phyloP scores from a whole-genome alignment of 2,329 filamentous ascomycete species.

The Ambrosiella beaveri region DNA sequence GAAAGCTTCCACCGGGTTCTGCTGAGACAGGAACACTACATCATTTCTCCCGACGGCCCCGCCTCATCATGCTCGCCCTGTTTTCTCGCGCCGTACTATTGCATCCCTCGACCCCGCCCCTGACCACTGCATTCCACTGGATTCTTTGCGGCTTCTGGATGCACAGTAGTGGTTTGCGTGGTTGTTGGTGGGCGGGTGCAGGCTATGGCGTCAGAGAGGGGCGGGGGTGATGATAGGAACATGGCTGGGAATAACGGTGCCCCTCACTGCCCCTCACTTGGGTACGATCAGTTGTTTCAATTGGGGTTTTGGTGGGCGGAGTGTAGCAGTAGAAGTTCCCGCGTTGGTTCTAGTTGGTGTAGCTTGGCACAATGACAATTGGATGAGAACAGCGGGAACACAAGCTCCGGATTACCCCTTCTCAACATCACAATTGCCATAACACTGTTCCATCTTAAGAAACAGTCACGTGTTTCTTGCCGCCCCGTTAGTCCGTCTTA shows the following conservation, averaged over 20 bases:
- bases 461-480: neutral
- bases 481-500: too few species aligned
- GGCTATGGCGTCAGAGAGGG: neutral
- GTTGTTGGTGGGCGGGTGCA: neutral
- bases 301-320: neutral
- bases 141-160: neutral
- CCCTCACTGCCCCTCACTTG: neutral
- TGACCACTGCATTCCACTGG: constrained; percentile 6
- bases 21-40: neutral
- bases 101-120: constrained; percentile 8
- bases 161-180: neutral
- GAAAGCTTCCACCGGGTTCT: neutral
- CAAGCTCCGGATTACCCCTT: neutral
- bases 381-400: too few species aligned
- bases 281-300: neutral
- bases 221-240: neutral
- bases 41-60: neutral
- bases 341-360: too few species aligned
- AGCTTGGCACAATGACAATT: too few species aligned
- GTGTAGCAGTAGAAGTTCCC: too few species aligned
- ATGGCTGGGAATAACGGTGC: neutral
- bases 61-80: neutral
- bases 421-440: neutral
- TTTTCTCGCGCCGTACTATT: constrained; percentile 1
- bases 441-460: too few species aligned